Base-by-base conservation (phyloP, 179 eudicot genomes). In the Pouteria campechiana region DNA sequence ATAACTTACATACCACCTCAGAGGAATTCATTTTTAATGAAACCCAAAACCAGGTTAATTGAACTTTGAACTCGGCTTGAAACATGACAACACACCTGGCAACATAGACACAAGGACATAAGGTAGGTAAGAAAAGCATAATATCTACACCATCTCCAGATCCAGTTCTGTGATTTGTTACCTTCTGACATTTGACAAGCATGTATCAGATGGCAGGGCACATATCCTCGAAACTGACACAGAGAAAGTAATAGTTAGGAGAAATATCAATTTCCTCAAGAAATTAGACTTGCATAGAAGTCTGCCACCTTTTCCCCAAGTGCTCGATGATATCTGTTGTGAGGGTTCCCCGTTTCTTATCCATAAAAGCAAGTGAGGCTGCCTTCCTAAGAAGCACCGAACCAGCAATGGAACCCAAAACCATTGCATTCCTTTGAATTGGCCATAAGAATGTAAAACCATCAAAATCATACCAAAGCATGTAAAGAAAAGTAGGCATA, bases 341-440 rank as follows among this genome's bases (percentile, higher is more conserved):
- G 11, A 90, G 80, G 4, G 94, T 90, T 0, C 95, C 81, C 57
- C 96, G 77, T 70, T 46, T 72, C 63, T 82, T 82, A 15, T 57
- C 58, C 61, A 68, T 58, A 52, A 76, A 86, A 3, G 98, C 85
- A 29, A 50, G 48, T 8, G 77, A 64, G 25, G 98, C 96, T 27
- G 96, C 93, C 54, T 82, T 79, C 61, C 94, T 79, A 68, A 82
- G 42, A 50, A 90, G 41, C 25, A 69, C 73, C 22, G 94, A 86
- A 3, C 83, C 98, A 12, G 98, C 94, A 64, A 90, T 52, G 65
- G 94, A 76, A 5, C 94, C 98, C 64, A 72, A 47, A 37, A 82
- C 24, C 0, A 79, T 66, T 0, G 95, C 86, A 37, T 61, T 86
- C 65, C 12, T 47, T 5, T 48, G 29, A n/a, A n/a, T n/a, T n/a